Percentiles rank a stretch among this genome's conserved stretches.
Conservation (phyloP, 768 basidiomycete genomes). For the Leccinum imitatum region DNA sequence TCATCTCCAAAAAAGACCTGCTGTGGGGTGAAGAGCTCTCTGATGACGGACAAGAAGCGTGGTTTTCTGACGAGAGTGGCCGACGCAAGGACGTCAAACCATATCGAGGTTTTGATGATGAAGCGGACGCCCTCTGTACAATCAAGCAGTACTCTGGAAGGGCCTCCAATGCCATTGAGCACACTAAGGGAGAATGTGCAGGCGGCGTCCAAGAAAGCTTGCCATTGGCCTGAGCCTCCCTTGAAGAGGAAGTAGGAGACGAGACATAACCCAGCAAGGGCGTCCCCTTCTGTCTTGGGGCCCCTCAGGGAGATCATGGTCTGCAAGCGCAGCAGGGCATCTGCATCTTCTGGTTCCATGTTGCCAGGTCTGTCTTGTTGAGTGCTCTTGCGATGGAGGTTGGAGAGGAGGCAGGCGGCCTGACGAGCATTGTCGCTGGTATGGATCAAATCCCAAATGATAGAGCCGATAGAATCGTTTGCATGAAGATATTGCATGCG, state of each 20-base stretch:
- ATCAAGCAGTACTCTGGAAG: slow-evolving; percentile 43
- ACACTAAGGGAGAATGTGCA: slow-evolving; percentile 51
- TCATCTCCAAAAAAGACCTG: slow-evolving; percentile 18
- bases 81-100: slow-evolving; percentile 84
- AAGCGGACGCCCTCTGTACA: slow-evolving; percentile 58
- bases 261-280: slow-evolving; percentile 74
- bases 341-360: slow-evolving; percentile 26
- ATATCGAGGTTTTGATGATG: slow-evolving; percentile 80
- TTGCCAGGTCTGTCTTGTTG: slow-evolving; percentile 24
- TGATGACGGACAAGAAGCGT: slow-evolving; percentile 55
- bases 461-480: slow-evolving; percentile 42
- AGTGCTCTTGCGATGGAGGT: slow-evolving; percentile 46
- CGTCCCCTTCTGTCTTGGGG: slow-evolving; percentile 57
- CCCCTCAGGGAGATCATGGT: slow-evolving; percentile 18
- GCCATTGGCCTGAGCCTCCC: slow-evolving; percentile 72
- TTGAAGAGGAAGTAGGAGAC: slow-evolving; percentile 78
- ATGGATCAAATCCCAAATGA: slow-evolving; percentile 55
- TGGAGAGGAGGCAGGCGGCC: slow-evolving; percentile 62
- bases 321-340: slow-evolving; percentile 28
- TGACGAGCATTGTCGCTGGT: slow-evolving; percentile 47
- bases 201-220: slow-evolving; percentile 62
- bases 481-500: slow-evolving; percentile 70
- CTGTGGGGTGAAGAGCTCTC: slow-evolving; percentile 47
- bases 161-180: slow-evolving; percentile 43
- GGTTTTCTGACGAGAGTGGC: slow-evolving; percentile 65